Conservation (phyloP, 257 asterid species). For the Solanum verrucosum region DNA sequence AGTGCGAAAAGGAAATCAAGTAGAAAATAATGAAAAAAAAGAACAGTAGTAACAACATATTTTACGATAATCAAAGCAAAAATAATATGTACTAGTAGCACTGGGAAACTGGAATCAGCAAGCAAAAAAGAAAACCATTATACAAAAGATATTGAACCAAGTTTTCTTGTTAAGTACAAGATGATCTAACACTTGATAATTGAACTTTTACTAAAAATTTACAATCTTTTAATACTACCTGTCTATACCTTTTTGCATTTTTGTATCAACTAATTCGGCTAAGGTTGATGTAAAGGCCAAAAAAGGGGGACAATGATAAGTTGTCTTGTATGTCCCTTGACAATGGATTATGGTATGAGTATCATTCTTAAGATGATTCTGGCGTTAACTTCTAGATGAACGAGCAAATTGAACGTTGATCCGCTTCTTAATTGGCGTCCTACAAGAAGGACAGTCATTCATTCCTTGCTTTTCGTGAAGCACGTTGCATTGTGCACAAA, state of each 20-base stretch:
- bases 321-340: neutral
- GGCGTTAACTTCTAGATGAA: neutral
- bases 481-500: constrained; percentile 35
- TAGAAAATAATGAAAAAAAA: neutral
- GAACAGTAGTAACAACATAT: neutral
- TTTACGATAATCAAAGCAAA: neutral
- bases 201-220: neutral
- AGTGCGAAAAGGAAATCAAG: neutral
- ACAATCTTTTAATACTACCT: neutral
- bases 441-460: constrained; percentile 77
- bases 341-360: too few species aligned
- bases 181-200: neutral
- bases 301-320: neutral
- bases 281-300: neutral
- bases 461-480: constrained; percentile 39
- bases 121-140: neutral
- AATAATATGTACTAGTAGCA: neutral
- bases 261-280: neutral
- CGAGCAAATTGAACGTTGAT: constrained; percentile 26
- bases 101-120: neutral
- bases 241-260: neutral
- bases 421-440: constrained; percentile 44
- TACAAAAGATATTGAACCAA: neutral
- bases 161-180: neutral
- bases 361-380: neutral